These are phyloP conservation scores for Hypoxylon rubiginosum DNA, from an alignment of 2,329 filamentous ascomycete species.

Conservation along the genomic window DNA sequence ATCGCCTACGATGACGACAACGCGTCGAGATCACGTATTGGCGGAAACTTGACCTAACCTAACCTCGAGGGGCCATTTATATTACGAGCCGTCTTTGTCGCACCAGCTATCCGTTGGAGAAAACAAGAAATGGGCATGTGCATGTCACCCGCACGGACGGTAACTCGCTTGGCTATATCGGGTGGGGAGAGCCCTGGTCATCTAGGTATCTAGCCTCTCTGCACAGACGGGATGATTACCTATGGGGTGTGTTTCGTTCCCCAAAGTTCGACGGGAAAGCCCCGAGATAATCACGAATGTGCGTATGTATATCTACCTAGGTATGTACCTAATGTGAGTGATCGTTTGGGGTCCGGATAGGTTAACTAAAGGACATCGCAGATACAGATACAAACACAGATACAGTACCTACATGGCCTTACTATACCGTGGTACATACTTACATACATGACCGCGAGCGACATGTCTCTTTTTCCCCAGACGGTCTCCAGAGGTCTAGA, in stretches of 20 bases:
- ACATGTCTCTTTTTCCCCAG: conserved; percentile 26
- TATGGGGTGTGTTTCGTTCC: conserved; percentile 8
- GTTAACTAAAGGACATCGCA: not conserved
- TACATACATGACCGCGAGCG: not conserved
- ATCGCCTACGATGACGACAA: not conserved
- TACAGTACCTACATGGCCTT: conserved; percentile 4
- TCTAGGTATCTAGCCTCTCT: not conserved
- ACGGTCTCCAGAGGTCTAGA: conserved; percentile 37
- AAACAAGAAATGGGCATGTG: not conserved
- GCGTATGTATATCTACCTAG: not conserved
- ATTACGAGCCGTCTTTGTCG: not conserved
- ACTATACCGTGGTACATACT: conserved; percentile 15
- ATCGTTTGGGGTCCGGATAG: not conserved
- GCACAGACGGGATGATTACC: conserved; percentile 4
- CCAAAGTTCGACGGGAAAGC: not conserved
- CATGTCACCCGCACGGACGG: not conserved
- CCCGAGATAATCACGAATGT: conserved; percentile 8
- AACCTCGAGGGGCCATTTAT: not conserved
- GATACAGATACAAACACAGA: conserved; percentile 5
- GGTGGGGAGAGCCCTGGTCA: not conserved
- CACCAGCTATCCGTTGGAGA: not conserved
- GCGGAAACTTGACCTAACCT: not conserved
- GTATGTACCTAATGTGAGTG: not conserved
- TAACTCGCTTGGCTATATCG: not conserved
- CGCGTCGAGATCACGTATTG: not conserved